Percentiles rank a stretch among this genome's conserved stretches.
Conservation (phyloP, 2,329 filamentous ascomycete genomes). For the Colletotrichum camelliae region DNA sequence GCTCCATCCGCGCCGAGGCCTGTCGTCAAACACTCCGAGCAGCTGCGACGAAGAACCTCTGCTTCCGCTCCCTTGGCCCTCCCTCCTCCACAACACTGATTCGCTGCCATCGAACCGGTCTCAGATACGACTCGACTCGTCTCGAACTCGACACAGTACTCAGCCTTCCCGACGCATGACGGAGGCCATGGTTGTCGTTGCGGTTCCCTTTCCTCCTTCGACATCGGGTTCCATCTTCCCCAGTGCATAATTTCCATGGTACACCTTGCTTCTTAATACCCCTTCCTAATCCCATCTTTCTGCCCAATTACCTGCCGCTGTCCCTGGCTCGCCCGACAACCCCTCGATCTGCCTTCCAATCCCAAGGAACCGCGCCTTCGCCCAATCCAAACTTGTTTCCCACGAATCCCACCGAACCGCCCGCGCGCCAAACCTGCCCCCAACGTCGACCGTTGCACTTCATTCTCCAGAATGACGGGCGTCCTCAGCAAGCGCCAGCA, state of each 20-base stretch:
- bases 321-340: slow-evolving; percentile 5
- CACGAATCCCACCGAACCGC: neutral
- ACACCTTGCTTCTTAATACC: neutral
- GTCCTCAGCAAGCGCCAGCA: slow-evolving; percentile 94
- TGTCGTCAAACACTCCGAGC: neutral
- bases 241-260: slow-evolving; percentile 19
- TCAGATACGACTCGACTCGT: neutral
- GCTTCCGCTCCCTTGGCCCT: neutral
- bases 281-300: slow-evolving; percentile 3
- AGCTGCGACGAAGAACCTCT: neutral
- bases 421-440: neutral
- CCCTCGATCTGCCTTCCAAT: slow-evolving; percentile 14
- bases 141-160: slow-evolving; percentile 1
- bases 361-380: neutral
- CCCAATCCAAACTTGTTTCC: neutral
- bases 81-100: neutral
- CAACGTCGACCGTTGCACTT: slow-evolving; percentile 10
- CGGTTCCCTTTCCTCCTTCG: slow-evolving; percentile 13
- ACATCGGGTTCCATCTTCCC: slow-evolving; percentile 11
- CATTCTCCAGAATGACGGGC: slow-evolving; percentile 63
- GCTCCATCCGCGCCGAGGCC: neutral
- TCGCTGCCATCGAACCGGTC: neutral
- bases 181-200: slow-evolving; percentile 18
- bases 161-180: slow-evolving; percentile 18
- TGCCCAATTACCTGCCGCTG: neutral